Percentiles rank a stretch among this genome's conserved stretches.
Conservation (phyloP, 352 stramenopile genomes). For the Blastocystis sp. region DNA sequence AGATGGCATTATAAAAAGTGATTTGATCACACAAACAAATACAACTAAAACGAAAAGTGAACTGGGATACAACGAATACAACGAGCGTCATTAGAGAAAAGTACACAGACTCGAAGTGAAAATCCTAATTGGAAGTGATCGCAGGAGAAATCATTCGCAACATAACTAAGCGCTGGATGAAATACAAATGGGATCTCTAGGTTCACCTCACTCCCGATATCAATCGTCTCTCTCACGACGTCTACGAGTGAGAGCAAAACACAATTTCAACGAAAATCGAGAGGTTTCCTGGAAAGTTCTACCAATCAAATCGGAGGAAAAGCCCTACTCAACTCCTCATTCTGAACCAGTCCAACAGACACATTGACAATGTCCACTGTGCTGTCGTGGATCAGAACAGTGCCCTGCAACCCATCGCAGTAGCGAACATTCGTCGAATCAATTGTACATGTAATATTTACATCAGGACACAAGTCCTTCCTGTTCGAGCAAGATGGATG, state of each 20-base stretch:
- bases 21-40: background rate
- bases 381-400: background rate
- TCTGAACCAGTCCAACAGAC: background rate
- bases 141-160: background rate
- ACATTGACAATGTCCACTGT: background rate
- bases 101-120: background rate
- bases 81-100: background rate
- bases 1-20: background rate
- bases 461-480: background rate
- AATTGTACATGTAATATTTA: background rate
- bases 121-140: background rate
- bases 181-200: background rate
- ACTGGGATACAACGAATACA: background rate
- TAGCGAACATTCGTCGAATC: background rate
- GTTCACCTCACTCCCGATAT: background rate
- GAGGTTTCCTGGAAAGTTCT: background rate
- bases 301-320: background rate
- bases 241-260: background rate
- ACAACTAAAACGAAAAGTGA: background rate
- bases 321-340: background rate
- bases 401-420: background rate
- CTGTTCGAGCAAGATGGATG: background rate
- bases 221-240: background rate
- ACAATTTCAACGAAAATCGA: background rate
- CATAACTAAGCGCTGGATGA: background rate